phyloP scores from a whole-genome alignment of 2,329 filamentous ascomycete species.

The Rutstroemia sp. region DNA sequence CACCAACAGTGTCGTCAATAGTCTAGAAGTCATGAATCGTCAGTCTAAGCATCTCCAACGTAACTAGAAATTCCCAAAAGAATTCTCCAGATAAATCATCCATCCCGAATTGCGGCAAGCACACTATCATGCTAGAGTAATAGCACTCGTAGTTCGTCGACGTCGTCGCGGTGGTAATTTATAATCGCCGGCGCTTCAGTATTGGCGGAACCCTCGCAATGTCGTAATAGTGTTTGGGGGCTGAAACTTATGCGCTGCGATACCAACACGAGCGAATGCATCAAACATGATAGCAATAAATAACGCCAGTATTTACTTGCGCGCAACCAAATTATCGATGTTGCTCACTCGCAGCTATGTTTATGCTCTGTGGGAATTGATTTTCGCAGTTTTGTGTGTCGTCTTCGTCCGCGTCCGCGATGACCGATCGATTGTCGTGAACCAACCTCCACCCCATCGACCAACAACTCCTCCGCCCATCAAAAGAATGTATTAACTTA shows the following conservation, averaged over 20 bases:
- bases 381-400: not conserved
- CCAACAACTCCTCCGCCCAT: slow-evolving; percentile 1
- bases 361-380: not conserved
- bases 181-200: not conserved
- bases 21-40: slow-evolving; percentile 49
- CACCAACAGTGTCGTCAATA: slow-evolving; percentile 92
- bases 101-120: too few species aligned
- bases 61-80: not conserved
- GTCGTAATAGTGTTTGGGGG: not conserved
- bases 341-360: not conserved
- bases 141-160: too few species aligned
- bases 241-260: slow-evolving; percentile 18
- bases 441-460: slow-evolving; percentile 15
- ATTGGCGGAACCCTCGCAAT: not conserved
- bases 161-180: too few species aligned
- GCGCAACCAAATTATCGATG: not conserved
- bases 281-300: not conserved
- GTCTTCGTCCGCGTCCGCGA: slow-evolving; percentile 9
- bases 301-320: not conserved
- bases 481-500: slow-evolving; percentile 42
- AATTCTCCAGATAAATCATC: not conserved
- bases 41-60: slow-evolving; percentile 14
- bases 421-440: slow-evolving; percentile 9
- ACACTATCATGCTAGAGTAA: too few species aligned
- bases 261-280: slow-evolving; percentile 5